Evolutionary conservation across 345 rosid genomes (phyloP), one percentile per base, ranked within the genome.

Genomic region (Cardamine occulta): DNA sequence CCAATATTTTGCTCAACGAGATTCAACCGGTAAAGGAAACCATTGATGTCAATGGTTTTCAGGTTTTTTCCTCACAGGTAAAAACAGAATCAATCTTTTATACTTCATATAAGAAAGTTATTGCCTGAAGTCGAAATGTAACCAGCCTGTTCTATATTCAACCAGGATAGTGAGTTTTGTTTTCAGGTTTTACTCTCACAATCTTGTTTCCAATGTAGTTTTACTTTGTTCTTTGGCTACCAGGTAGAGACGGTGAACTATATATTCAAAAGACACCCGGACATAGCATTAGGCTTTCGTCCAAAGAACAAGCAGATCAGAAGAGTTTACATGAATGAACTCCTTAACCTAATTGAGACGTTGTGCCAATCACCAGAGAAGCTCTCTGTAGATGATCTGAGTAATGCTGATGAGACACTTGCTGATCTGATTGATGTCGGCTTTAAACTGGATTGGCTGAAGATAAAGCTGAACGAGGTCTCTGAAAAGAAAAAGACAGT

Each of bases 361-460:
- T 6, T 65, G 11, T 29, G 70, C 28, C 42, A 65, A 44, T 47
- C 66, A 14, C 66, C 66, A 40, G 37, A 60, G 31, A 47, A 68
- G 19, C 63, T 76, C 37, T 59, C 74, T 0, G 45, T 28, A 24
- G 62, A 75, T 35, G 79, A 68, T 62, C 12, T 75, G 7, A 67
- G 53, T 12, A 51, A 35, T 8, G 73, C 62, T 17, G 52, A 75
- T 17, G 60, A 75, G 26, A 69, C 63, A 2, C 54, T 76, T 12
- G 45, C 0, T 53, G 80, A 76, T 62, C 58, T 76, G 70, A 55
- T 8, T 51, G 63, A 62, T 61, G 80, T 4, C 1, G 74, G 80
- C 1, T 63, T 76, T 55, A 29, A 69, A 6, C 4, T 69, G 55
- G 75, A 76, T 24, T 62, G 75, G 80, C 54, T 76, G 15, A 62